Evolutionary conservation across 768 basidiomycete genomes (phyloP).

Genomic region (Baorangia bicolor): DNA sequence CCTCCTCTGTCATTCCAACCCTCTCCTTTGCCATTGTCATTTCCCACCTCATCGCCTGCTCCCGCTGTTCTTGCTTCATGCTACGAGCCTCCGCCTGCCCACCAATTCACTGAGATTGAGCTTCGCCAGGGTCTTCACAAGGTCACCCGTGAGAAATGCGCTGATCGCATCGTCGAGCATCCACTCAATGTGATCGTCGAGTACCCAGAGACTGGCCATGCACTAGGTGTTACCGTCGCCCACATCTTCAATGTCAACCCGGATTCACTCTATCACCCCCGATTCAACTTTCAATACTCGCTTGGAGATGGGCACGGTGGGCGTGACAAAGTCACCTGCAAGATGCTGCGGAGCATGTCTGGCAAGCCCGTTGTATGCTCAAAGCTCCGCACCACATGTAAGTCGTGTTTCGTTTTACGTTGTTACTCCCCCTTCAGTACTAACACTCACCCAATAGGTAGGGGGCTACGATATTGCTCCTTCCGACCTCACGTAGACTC

Average conservation of each 20-base stretch:
- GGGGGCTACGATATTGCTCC: neutral
- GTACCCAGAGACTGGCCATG: conserved; percentile 4
- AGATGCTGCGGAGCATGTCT: neutral
- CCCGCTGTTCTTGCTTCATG: neutral
- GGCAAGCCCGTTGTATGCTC: neutral
- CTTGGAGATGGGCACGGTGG: conserved; percentile 3
- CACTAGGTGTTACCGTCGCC: neutral
- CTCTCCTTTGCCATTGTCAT: too few species aligned
- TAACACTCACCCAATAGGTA: too few species aligned
- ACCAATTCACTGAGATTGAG: neutral
- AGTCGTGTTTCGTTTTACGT: too few species aligned
- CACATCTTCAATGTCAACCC: neutral
- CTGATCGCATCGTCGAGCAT: neutral
- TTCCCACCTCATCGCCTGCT: neutral
- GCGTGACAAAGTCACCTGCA: neutral
- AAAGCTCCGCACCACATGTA: neutral
- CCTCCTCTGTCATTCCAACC: too few species aligned
- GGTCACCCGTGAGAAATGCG: neutral
- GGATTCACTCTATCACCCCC: neutral
- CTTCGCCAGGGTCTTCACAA: neutral
- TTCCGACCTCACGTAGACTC: neutral
- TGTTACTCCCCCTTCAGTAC: too few species aligned
- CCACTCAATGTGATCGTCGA: neutral
- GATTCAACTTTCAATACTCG: neutral
- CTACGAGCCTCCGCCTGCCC: neutral